Evolutionary conservation across 2,329 filamentous ascomycete genomes (phyloP).

Genomic region (Aspergillus persii): DNA sequence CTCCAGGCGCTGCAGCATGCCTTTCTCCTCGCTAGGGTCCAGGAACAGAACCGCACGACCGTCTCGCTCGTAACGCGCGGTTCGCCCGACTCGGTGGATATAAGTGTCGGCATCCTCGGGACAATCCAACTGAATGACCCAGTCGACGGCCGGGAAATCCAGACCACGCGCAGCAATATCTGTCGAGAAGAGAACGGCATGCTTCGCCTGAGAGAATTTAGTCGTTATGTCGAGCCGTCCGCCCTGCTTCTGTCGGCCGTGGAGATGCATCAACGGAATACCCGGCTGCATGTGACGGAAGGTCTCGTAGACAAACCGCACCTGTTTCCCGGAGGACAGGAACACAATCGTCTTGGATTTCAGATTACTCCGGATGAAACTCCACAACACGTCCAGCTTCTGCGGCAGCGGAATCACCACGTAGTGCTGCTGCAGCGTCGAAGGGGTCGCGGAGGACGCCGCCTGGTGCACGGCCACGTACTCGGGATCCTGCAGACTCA

Average conservation of each 20-base stretch:
- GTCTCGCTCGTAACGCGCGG: slow-evolving; percentile 85
- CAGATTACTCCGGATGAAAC: slow-evolving; percentile 85
- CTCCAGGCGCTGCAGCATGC: slow-evolving; percentile 82
- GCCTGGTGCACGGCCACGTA: slow-evolving; percentile 93
- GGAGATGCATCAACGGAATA: slow-evolving; percentile 86
- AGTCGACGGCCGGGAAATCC: slow-evolving; percentile 95
- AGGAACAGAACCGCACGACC: slow-evolving; percentile 88
- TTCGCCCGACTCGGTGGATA: slow-evolving; percentile 92
- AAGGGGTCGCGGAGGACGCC: slow-evolving; percentile 74
- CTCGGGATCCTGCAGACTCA: slow-evolving; percentile 86
- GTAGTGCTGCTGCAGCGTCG: slow-evolving; percentile 85
- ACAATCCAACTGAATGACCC: slow-evolving; percentile 98
- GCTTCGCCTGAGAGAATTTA: slow-evolving; percentile 75
- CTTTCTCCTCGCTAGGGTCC: slow-evolving; percentile 85
- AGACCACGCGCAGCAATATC: slow-evolving; percentile 92
- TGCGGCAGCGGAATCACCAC: slow-evolving; percentile 79
- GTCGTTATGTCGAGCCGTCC: slow-evolving; percentile 83
- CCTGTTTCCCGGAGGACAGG: slow-evolving; percentile 91
- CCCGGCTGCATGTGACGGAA: slow-evolving; percentile 93
- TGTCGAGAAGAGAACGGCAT: slow-evolving; percentile 88
- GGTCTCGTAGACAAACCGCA: slow-evolving; percentile 90
- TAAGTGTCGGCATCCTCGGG: slow-evolving; percentile 97
- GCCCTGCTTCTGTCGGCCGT: slow-evolving; percentile 89
- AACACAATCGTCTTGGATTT: slow-evolving; percentile 97
- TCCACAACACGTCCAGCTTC: slow-evolving; percentile 89